Conservation (phyloP, 1,284 basidiomycete species). For the Microbotryum silenes-acaulis region DNA sequence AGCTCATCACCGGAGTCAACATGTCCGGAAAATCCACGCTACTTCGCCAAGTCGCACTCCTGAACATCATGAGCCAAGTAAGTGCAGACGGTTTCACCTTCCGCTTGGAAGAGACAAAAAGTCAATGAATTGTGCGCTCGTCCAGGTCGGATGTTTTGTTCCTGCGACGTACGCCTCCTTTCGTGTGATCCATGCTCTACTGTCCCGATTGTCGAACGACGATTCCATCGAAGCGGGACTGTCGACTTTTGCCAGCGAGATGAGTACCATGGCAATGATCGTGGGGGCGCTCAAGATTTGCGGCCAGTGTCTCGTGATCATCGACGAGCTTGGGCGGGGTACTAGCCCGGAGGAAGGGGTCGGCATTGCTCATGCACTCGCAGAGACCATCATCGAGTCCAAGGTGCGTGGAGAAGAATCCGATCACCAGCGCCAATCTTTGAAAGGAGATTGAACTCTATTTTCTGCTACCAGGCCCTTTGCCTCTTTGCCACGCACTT, state of each 20-base stretch:
- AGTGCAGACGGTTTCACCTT: background rate
- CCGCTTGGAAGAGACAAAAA: background rate
- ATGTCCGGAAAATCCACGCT: conserved; percentile 96
- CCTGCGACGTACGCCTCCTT: conserved; percentile 70
- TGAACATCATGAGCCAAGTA: conserved; percentile 63
- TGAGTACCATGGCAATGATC: conserved; percentile 83
- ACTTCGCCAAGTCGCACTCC: conserved; percentile 72
- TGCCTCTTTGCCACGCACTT: conserved; percentile 82
- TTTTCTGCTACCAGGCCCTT: conserved; percentile 51
- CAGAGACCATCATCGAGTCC: conserved; percentile 67
- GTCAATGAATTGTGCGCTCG: background rate
- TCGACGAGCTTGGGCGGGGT: conserved; percentile 73
- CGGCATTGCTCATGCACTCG: conserved; percentile 85
- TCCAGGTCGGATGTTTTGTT: conserved; percentile 45
- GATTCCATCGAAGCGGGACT: conserved; percentile 68
- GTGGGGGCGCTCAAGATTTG: conserved; percentile 48
- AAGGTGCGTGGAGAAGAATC: conserved; percentile 46
- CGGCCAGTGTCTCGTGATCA: conserved; percentile 61
- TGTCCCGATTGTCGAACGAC: conserved; percentile 84
- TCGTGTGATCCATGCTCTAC: conserved; percentile 70
- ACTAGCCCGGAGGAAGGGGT: conserved; percentile 46
- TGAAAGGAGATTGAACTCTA: background rate
- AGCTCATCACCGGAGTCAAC: conserved; percentile 58
- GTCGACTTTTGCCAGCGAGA: conserved; percentile 83
- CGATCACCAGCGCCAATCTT: background rate